A percentile compares a stretch with the other conserved stretches of the same genome.
Conservation (phyloP, 805 yeast genomes). For the Myxozyma neotropica region DNA sequence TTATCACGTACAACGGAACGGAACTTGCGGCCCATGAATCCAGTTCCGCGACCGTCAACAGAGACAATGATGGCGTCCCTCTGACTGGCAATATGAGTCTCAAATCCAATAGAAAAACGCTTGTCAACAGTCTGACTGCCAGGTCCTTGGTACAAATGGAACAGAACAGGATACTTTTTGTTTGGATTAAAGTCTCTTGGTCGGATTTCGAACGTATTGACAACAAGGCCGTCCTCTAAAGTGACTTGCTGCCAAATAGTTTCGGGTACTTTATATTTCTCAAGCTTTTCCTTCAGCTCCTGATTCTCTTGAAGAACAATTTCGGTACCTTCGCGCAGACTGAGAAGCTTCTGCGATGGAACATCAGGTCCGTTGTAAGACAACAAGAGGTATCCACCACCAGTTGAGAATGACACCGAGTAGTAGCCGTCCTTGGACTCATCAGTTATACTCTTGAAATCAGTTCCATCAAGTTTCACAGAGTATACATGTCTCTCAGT, state of each 20-base stretch:
- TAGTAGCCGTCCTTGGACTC: conserved; percentile 64
- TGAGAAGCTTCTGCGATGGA: conserved; percentile 76
- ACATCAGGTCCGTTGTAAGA: conserved; percentile 76
- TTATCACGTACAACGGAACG: conserved; percentile 79
- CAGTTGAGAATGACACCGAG: conserved; percentile 74
- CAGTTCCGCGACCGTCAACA: conserved; percentile 97
- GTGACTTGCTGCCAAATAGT: conserved; percentile 51
- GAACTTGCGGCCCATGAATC: conserved; percentile 77
- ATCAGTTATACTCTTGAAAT: conserved; percentile 52
- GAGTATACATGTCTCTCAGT: conserved; percentile 83
- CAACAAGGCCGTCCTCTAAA: conserved; percentile 50
- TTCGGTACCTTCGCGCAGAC: conserved; percentile 48
- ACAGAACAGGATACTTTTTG: conserved; percentile 78
- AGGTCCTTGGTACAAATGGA: conserved; percentile 94
- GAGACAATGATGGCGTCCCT: conserved; percentile 85
- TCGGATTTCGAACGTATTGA: conserved; percentile 72
- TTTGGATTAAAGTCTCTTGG: conserved; percentile 70
- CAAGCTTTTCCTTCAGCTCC: conserved; percentile 36
- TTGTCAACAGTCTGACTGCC: conserved; percentile 82
- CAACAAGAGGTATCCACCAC: conserved; percentile 69
- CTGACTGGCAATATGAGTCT: conserved; percentile 75
- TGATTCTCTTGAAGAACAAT: conserved; percentile 39
- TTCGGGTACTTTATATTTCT: conserved; percentile 59
- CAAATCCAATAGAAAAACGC: conserved; percentile 62
- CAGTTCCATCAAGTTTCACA: conserved; percentile 56